A percentile compares a stretch with the other conserved stretches of the same genome.
Evolutionary conservation across 228 moss, liverwort and hornwort genomes (phyloP).

Genomic region (Sphagnum magellanicum): DNA sequence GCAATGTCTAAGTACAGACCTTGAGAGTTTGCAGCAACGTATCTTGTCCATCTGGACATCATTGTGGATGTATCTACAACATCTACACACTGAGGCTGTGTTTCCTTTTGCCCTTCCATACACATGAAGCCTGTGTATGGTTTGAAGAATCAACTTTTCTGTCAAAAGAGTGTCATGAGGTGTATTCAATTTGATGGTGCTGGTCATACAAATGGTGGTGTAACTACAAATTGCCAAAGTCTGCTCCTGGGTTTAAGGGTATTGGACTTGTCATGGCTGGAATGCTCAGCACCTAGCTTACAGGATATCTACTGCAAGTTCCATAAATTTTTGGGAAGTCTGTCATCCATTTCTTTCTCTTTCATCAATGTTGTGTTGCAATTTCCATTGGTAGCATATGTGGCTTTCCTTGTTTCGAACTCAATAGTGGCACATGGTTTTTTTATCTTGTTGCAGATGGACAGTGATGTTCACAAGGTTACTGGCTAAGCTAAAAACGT

Average conservation of each 20-base stretch:
- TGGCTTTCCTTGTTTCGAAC: constrained; percentile 51
- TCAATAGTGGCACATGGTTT: no score
- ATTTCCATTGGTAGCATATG: constrained; percentile 53
- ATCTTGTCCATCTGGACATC: no score
- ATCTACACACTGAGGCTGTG: no score
- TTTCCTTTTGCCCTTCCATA: neutral
- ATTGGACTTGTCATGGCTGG: constrained; percentile 46
- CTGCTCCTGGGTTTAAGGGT: constrained; percentile 18
- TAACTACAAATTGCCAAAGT: neutral
- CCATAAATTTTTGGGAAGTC: constrained; percentile 45
- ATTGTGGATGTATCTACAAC: no score
- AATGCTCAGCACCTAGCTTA: constrained; percentile 59
- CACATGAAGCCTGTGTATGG: constrained; percentile 1
- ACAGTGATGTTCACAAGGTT: constrained; percentile 87
- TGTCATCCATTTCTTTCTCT: constrained; percentile 71
- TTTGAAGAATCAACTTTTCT: neutral
- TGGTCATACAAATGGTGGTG: neutral
- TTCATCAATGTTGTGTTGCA: constrained; percentile 78
- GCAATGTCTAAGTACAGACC: no score
- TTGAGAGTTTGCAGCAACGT: no score
- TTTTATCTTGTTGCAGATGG: constrained; percentile 39
- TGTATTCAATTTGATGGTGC: neutral
- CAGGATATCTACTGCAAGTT: constrained; percentile 81
- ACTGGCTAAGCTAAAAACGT: constrained; percentile 25
- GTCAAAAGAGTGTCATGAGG: neutral